Evolutionary conservation across 2,329 filamentous ascomycete species (phyloP), one percentile per base, ranked within the genome.

Genomic region (Alternaria gansuensis): DNA sequence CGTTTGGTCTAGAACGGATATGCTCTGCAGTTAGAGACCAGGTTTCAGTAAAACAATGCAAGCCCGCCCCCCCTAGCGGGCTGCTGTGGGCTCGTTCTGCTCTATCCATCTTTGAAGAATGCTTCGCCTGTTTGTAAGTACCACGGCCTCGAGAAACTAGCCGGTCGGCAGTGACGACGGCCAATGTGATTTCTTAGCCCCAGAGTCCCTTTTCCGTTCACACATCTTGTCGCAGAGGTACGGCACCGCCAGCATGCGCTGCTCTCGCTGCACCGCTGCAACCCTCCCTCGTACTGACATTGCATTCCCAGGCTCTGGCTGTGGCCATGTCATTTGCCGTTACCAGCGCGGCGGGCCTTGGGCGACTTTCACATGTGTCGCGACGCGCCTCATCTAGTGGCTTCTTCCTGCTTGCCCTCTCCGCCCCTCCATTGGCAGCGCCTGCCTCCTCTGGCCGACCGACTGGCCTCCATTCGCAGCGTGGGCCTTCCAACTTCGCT

Each of bases 271-370:
- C 54, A 28, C 36, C 36, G 50, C 53, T 50, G 51, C 54, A 28
- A 40, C 45, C 48, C 53, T 45, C 24, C 26, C 54, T 40, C 54
- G 46, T 58, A 64, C 72, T 75, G 60, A 76, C 62, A 21, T 53
- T 44, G 44, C 64, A 28, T 51, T 46, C 50, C 33, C 59, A 75
- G 72, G 67, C 67, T 61, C 73, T 67, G 74, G 74, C 72, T 68
- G 65, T 67, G 72, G 74, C 72, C 75, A 77, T 77, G 75, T 72
- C 72, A 66, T 66, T 72, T 68, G 73, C 73, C 45, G 71, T 74
- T 26, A 63, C 69, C 58, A 70, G 71, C 62, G 68, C 68, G 43
- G 64, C 68, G 48, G 59, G 60, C 62, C 49, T 65, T 54, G 65
- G 60, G 61, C 63, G 66, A 46, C 66, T 68, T 31, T 54, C 66